A percentile compares a stretch with the other conserved stretches of the same genome.
phyloP scores from a whole-genome alignment of 192 early-diverging fungal genomes.

The Radiomyces spectabilis region DNA sequence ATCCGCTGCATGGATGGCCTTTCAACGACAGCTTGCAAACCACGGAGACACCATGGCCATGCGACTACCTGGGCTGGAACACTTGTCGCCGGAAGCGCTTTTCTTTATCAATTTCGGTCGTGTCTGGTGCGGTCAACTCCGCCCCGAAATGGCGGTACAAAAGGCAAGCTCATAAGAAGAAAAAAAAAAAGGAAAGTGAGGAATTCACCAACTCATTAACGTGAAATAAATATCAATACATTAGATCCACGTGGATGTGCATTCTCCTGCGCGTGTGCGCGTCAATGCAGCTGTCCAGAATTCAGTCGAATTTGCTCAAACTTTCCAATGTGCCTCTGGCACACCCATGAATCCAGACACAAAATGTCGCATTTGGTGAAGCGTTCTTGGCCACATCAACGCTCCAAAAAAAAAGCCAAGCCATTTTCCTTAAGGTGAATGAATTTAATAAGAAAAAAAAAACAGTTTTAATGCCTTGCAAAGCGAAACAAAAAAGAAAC shows the following conservation, averaged over 20 bases:
- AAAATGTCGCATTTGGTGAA: constrained; percentile 42
- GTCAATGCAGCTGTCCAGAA: constrained; percentile 68
- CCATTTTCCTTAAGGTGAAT: no score
- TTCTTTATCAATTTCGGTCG: constrained; percentile 65
- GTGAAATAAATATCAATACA: no score
- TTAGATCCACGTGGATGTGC: constrained; percentile 55
- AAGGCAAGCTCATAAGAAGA: no score
- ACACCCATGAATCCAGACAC: constrained; percentile 61
- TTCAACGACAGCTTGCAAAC: constrained; percentile 18
- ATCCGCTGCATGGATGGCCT: constrained; percentile 23
- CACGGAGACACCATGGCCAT: no score
- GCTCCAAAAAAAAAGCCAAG: no score
- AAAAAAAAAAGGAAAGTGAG: no score
- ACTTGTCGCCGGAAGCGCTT: constrained; percentile 50
- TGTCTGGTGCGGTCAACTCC: constrained; percentile 52
- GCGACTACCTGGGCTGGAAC: constrained; percentile 40
- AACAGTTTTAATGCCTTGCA: no score
- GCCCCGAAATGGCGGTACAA: constrained; percentile 36
- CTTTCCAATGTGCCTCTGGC: constrained; percentile 56
- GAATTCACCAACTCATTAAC: no score
- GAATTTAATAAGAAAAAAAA: no score
- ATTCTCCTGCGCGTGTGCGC: constrained; percentile 56
- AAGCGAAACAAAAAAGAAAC: no score
- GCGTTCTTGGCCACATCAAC: no score
- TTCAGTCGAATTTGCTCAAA: constrained; percentile 55